Base-by-base conservation (phyloP, 2,329 filamentous ascomycete species). In the Bipolaris gigantea region DNA sequence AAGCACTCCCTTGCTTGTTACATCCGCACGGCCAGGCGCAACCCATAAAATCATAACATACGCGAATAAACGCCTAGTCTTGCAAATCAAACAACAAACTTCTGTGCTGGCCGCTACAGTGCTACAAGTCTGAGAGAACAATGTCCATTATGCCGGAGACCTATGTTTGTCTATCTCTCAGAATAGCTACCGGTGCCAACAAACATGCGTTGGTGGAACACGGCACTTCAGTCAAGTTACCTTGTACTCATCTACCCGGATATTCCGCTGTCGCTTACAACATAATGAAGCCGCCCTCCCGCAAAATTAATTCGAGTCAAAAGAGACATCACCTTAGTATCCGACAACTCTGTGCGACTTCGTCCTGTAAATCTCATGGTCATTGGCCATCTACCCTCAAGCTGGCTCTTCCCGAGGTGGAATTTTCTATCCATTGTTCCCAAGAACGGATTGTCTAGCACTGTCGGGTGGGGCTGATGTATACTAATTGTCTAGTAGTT, bases 181-280 rank as follows among this genome's bases (percentile, higher is more conserved):
- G 40, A 7, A n/a, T 34, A 57, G 59, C 55, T 39, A 16, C 18
- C 6, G 39, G 44, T 35, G 55, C 56, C 52, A 33, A 34, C 39
- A 36, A 57, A 50, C 63, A 65, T 57, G 59, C 55, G 57, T 61
- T 61, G 50, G 59, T 62, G 56, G 45, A 50, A 60, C 57, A 53
- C 27, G 36, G 55, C 2, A 13, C 40, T 25, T 36, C 41, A 36
- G 42, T 19, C 39, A 45, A 45, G 21, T 48, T 44, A 50, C 46
- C 53, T 55, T 44, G 48, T 62, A 23, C 39, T 54, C 38, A 43
- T 40, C 21, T 44, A 57, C 46, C 56, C 60, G 58, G 53, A 38
- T 25, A 25, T 38, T 25, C 34, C 43, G 40, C 41, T 43, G 13
- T 32, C 39, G 52, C 46, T 57, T 60, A 50, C 27, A 50, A 23